phyloP scores from a whole-genome alignment of 352 stramenopile species.

The Pythium aquatile region DNA sequence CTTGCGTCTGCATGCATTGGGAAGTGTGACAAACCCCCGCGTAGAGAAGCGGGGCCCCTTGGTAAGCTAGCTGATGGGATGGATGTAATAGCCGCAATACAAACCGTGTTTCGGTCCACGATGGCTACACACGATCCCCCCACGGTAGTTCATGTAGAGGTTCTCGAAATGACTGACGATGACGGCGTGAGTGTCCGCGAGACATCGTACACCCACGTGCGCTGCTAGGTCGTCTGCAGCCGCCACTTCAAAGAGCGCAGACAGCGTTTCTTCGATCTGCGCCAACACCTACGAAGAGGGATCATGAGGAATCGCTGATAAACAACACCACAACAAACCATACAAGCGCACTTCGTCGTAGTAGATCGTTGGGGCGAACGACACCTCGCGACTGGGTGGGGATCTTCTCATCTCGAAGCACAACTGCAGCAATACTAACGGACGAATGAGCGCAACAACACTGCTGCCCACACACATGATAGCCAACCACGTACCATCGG shows the following conservation, averaged over 20 bases:
- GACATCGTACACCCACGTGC: slow-evolving; percentile 9
- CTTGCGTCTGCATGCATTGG: slow-evolving; percentile 6
- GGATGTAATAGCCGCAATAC: slow-evolving; percentile 24
- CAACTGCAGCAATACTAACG: slow-evolving; percentile 13
- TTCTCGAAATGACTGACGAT: slow-evolving; percentile 3
- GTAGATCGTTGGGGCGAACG: slow-evolving; percentile 6
- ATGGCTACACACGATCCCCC: neutral
- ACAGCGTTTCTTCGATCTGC: slow-evolving; percentile 9
- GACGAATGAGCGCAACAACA: neutral
- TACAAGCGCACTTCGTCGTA: neutral
- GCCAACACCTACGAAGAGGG: slow-evolving; percentile 1
- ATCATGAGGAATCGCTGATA: too few species aligned
- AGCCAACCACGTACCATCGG: slow-evolving; percentile 3
- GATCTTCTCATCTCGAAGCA: slow-evolving; percentile 1
- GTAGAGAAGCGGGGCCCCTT: slow-evolving; percentile 22
- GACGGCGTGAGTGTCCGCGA: slow-evolving; percentile 7
- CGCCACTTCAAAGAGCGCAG: slow-evolving; percentile 2
- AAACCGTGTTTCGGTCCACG: neutral
- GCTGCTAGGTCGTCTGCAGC: slow-evolving; percentile 6
- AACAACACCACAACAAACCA: neutral
- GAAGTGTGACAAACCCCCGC: slow-evolving; percentile 1
- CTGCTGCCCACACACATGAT: neutral
- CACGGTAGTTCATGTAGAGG: neutral
- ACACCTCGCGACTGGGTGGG: neutral
- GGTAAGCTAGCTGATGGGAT: slow-evolving; percentile 18